phyloP scores from a whole-genome alignment of 805 yeast genomes.

The Pichia membranifaciens region DNA sequence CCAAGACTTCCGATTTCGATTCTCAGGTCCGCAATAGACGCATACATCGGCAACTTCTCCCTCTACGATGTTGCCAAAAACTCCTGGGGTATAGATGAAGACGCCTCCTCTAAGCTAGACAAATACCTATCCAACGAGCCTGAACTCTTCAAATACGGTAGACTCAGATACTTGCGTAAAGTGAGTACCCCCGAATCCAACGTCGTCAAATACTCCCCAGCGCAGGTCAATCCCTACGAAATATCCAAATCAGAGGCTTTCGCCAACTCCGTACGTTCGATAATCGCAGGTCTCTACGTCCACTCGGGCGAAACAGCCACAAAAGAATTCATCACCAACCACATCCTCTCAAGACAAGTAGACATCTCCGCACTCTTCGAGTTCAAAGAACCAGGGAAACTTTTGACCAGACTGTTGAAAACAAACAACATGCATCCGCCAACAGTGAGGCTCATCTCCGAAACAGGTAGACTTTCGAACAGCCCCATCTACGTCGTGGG shows the following conservation, averaged over 20 bases:
- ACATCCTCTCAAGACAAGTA: slow-evolving; percentile 76
- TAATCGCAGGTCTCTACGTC: slow-evolving; percentile 77
- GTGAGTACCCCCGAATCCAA: slow-evolving; percentile 48
- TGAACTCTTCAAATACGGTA: slow-evolving; percentile 63
- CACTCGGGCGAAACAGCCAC: slow-evolving; percentile 63
- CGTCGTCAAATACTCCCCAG: slow-evolving; percentile 32
- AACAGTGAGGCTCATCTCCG: slow-evolving; percentile 77
- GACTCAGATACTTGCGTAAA: slow-evolving; percentile 42
- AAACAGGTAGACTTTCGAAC: slow-evolving; percentile 82
- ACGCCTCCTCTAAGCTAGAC: slow-evolving; percentile 54
- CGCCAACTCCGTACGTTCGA: slow-evolving; percentile 73
- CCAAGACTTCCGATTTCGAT: slow-evolving; percentile 88
- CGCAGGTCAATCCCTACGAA: slow-evolving; percentile 21
- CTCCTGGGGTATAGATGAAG: slow-evolving; percentile 86
- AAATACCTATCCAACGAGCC: slow-evolving; percentile 67
- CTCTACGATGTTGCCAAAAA: slow-evolving; percentile 58
- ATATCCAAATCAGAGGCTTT: slow-evolving; percentile 34
- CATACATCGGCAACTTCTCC: slow-evolving; percentile 64
- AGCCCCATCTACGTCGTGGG: slow-evolving; percentile 89
- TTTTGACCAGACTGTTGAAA: slow-evolving; percentile 68
- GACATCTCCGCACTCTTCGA: slow-evolving; percentile 69
- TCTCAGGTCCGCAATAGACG: slow-evolving; percentile 66
- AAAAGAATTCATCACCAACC: slow-evolving; percentile 62
- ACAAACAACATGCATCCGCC: slow-evolving; percentile 73
- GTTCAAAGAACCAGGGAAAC: slow-evolving; percentile 82